Conservation (phyloP, 2,329 filamentous ascomycete genomes). For the Aspergillus chevalieri region DNA sequence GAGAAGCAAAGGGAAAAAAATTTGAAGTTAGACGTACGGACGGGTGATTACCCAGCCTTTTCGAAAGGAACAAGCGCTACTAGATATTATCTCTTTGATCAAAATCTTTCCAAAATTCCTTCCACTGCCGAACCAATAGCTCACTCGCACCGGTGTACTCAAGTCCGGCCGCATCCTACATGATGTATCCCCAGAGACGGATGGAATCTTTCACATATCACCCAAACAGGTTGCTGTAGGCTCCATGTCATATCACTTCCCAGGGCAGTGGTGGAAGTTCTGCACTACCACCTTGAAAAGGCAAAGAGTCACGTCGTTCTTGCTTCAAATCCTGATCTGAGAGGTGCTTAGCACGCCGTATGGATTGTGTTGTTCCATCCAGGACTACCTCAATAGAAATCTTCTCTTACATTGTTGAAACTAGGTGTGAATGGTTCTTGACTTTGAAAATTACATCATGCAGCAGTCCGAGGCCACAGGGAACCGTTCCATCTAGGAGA, state of each 20-base stretch:
- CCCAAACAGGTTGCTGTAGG: constrained; percentile 7
- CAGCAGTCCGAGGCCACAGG: constrained; percentile 6
- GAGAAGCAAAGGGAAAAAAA: too few species aligned
- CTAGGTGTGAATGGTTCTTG: constrained; percentile 6
- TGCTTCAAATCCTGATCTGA: constrained; percentile 1
- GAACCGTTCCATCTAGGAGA: constrained; percentile 4
- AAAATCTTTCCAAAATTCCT: not conserved
- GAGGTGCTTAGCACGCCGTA: not conserved
- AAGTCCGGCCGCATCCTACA: constrained; percentile 16
- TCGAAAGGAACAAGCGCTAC: not conserved
- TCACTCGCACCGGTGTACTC: constrained; percentile 4
- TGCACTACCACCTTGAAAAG: constrained; percentile 4
- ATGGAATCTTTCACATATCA: not conserved
- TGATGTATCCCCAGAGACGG: constrained; percentile 13
- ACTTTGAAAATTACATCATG: constrained; percentile 4
- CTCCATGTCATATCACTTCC: constrained; percentile 7
- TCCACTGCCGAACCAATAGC: constrained; percentile 1
- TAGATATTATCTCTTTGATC: not conserved
- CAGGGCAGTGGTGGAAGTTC: constrained; percentile 5
- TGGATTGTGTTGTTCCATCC: not conserved
- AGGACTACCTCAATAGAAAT: not conserved
- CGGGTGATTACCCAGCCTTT: not conserved
- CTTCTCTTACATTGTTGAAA: constrained; percentile 9
- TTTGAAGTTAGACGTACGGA: too few species aligned
- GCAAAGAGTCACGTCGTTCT: constrained; percentile 1